phyloP scores from a whole-genome alignment of 148 eudicot genomes.

The Rhododendron kiyosumense region DNA sequence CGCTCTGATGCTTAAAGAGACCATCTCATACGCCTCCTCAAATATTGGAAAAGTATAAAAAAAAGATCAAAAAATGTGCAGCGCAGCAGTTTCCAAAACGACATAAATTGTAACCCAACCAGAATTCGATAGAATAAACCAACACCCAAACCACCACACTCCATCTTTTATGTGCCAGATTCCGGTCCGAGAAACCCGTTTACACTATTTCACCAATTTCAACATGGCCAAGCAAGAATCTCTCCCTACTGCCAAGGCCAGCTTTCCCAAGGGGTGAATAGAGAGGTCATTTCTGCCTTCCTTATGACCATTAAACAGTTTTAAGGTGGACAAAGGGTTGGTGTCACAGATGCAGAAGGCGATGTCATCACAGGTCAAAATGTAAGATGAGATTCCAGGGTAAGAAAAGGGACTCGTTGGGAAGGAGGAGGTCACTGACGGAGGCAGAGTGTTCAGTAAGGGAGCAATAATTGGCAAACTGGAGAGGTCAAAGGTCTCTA shows the following conservation, averaged over 20 bases:
- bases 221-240: constrained; percentile 75
- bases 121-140: neutral
- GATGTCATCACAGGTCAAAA: constrained; percentile 54
- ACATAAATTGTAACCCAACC: neutral
- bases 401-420: constrained; percentile 43
- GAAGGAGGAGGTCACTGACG: constrained; percentile 49
- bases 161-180: neutral
- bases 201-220: constrained; percentile 44
- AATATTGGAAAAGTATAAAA: neutral
- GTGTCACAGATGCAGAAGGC: constrained; percentile 58
- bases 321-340: constrained; percentile 61
- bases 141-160: neutral
- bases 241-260: constrained; percentile 61
- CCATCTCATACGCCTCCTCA: neutral
- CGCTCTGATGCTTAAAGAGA: neutral
- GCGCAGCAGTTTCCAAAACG: neutral
- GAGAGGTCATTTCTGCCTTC: constrained; percentile 48
- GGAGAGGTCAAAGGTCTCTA: constrained; percentile 77
- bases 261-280: constrained; percentile 63
- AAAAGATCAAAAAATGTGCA: neutral
- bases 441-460: constrained; percentile 50
- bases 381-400: constrained; percentile 52
- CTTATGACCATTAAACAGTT: constrained; percentile 42
- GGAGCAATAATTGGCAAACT: constrained; percentile 67
- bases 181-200: neutral